Percentiles rank a stretch among this genome's conserved stretches.
phyloP scores from a whole-genome alignment of 805 yeast species.

The Nakazawaea ambrosiae region DNA sequence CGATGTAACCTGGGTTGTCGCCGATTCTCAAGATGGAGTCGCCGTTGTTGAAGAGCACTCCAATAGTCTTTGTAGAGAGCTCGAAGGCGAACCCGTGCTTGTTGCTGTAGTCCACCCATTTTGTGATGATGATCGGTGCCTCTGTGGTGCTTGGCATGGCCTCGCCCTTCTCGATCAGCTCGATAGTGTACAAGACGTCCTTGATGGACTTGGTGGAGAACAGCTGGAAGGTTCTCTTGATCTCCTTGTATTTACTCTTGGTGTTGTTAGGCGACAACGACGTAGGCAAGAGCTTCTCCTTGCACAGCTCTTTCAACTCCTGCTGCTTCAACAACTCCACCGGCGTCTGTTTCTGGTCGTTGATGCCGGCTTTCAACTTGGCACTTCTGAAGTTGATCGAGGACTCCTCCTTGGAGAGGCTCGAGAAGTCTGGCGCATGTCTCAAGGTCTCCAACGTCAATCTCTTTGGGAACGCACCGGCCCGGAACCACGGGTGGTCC shows the following conservation, averaged over 20 bases:
- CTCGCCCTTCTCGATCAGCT: conserved; percentile 7
- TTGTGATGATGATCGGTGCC: conserved; percentile 71
- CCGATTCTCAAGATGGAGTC: conserved; percentile 70
- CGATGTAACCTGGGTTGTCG: conserved; percentile 49
- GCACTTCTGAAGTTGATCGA: conserved; percentile 59
- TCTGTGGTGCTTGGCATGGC: conserved; percentile 21
- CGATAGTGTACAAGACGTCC: conserved; percentile 11
- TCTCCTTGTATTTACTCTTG: conserved; percentile 76
- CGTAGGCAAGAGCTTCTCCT: conserved; percentile 69
- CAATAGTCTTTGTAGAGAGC: conserved; percentile 81
- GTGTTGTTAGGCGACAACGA: conserved; percentile 92
- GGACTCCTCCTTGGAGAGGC: conserved; percentile 54
- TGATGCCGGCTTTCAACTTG: conserved; percentile 54
- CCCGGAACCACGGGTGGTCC: conserved; percentile 76
- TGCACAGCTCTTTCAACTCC: conserved; percentile 63
- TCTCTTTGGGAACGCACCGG: conserved; percentile 70
- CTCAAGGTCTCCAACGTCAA: conserved; percentile 58
- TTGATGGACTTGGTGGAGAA: conserved; percentile 18
- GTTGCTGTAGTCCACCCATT: conserved; percentile 98
- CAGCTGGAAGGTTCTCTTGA: conserved; percentile 23
- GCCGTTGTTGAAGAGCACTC: conserved; percentile 83
- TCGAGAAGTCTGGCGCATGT: conserved; percentile 50
- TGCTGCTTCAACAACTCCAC: conserved; percentile 57
- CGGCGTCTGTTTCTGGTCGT: conserved; percentile 44
- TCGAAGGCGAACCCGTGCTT: conserved; percentile 95